phyloP scores from a whole-genome alignment of 257 asterid genomes.

The Solanum sejunctum region DNA sequence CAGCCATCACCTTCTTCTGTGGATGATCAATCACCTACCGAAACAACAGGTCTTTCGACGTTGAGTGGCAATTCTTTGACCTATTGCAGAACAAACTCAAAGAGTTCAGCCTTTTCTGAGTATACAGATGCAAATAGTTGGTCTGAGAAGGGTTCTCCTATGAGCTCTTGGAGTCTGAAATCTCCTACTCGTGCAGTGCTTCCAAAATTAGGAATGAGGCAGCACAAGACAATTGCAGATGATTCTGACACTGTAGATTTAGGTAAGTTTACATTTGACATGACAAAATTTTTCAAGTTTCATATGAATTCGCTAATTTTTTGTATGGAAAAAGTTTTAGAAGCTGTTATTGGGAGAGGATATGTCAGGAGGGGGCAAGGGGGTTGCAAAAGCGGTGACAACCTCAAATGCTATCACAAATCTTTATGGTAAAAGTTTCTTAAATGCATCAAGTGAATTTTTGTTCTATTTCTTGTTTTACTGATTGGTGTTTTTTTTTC shows the following conservation, averaged over 20 bases:
- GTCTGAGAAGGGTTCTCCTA: too few relatives aligned
- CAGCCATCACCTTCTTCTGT: constrained; percentile 36
- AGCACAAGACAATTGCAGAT: constrained; percentile 37
- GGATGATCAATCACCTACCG: constrained; percentile 44
- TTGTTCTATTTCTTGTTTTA: too few relatives aligned
- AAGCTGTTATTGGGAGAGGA: constrained; percentile 78
- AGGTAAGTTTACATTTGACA: constrained; percentile 21
- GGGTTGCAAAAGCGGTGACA: constrained; percentile 67
- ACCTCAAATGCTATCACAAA: constrained; percentile 84
- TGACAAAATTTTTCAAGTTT: background rate
- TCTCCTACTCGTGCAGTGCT: constrained; percentile 23
- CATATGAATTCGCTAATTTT: too few relatives aligned
- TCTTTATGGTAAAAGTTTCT: constrained; percentile 51
- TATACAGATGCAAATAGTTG: constrained; percentile 2
- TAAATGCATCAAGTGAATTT: background rate
- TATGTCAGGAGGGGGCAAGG: constrained; percentile 97
- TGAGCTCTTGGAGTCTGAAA: too few relatives aligned
- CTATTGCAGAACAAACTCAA: constrained; percentile 56
- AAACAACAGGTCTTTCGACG: constrained; percentile 28
- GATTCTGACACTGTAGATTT: constrained; percentile 26
- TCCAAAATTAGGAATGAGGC: constrained; percentile 48
- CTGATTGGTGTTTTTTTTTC: too few relatives aligned
- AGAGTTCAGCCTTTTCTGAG: constrained; percentile 50
- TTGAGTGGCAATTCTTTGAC: constrained; percentile 48
- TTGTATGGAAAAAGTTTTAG: constrained; percentile 21